A percentile compares a stretch with the other conserved stretches of the same genome.
Conservation (phyloP, 2,329 filamentous ascomycete species). For the Hypoxylon sp. region DNA sequence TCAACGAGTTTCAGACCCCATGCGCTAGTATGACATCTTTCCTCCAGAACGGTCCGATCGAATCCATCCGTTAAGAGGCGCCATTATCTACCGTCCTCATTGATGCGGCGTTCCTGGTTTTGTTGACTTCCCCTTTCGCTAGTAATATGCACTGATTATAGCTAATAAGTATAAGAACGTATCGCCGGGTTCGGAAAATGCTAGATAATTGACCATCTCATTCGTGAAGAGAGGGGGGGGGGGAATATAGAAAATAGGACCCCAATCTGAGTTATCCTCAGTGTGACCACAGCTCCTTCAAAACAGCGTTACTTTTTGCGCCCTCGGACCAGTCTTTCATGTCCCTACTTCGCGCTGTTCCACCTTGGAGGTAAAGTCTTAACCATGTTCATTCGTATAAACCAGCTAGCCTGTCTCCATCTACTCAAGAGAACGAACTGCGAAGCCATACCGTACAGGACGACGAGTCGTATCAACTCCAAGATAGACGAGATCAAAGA, state of each 20-base stretch:
- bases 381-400: conserved; percentile 61
- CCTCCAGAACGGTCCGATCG: too few species aligned
- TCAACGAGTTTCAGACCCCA: background rate
- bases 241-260: conserved; percentile 56
- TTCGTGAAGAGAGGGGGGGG: conserved; percentile 59
- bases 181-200: conserved; percentile 57
- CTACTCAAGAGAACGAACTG: conserved; percentile 57
- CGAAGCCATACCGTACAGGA: conserved; percentile 57
- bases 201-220: conserved; percentile 60
- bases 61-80: too few species aligned
- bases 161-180: conserved; percentile 49
- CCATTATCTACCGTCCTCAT: too few species aligned
- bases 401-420: conserved; percentile 58
- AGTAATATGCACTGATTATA: too few species aligned
- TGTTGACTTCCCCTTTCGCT: too few species aligned
- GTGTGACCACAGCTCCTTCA: conserved; percentile 51
- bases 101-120: too few species aligned
- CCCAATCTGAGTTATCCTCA: conserved; percentile 61
- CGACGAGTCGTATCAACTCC: conserved; percentile 53
- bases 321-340: conserved; percentile 61
- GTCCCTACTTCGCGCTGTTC: conserved; percentile 61
- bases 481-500: conserved; percentile 52
- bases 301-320: conserved; percentile 59
- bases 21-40: background rate
- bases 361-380: conserved; percentile 62